Percentiles rank a stretch among this genome's conserved stretches.
Evolutionary conservation across 306 rosid species (phyloP).

Genomic region (Lupinus albus): DNA sequence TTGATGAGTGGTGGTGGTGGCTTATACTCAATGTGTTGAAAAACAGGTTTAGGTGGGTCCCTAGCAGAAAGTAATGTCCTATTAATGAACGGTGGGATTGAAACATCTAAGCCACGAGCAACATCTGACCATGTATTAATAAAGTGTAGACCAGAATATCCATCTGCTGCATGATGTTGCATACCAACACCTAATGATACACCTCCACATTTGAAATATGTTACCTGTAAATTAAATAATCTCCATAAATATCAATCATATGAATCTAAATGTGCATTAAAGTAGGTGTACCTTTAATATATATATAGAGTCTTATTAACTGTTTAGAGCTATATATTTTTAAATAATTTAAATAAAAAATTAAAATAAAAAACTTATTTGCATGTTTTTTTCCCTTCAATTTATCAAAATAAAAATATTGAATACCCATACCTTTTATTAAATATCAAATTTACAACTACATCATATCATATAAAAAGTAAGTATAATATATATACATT

Average conservation of each 20-base stretch:
- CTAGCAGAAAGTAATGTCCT: conserved; percentile 69
- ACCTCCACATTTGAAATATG: conserved; percentile 86
- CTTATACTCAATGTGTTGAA: conserved; percentile 80
- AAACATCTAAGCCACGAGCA: conserved; percentile 77
- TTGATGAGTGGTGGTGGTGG: conserved; percentile 74
- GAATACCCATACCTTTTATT: no score
- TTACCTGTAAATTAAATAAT: conserved; percentile 60
- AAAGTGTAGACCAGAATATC: conserved; percentile 85
- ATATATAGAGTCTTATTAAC: no score
- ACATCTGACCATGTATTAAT: conserved; percentile 90
- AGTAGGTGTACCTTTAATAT: no score
- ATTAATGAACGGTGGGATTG: conserved; percentile 74
- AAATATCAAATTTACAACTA: no score
- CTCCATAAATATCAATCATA: no score
- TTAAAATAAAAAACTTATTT: no score
- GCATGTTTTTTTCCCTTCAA: no score
- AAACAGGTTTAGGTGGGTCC: conserved; percentile 76
- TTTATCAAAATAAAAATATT: no score
- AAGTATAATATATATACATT: no score
- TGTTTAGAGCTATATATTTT: no score
- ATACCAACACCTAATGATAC: conserved; percentile 90
- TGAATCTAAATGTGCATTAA: not conserved
- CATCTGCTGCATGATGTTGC: conserved; percentile 89
- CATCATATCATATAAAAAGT: no score
- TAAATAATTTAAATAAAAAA: no score